Conservation (phyloP, 139 green algal genomes). For the Chlamydomonas applanata region DNA sequence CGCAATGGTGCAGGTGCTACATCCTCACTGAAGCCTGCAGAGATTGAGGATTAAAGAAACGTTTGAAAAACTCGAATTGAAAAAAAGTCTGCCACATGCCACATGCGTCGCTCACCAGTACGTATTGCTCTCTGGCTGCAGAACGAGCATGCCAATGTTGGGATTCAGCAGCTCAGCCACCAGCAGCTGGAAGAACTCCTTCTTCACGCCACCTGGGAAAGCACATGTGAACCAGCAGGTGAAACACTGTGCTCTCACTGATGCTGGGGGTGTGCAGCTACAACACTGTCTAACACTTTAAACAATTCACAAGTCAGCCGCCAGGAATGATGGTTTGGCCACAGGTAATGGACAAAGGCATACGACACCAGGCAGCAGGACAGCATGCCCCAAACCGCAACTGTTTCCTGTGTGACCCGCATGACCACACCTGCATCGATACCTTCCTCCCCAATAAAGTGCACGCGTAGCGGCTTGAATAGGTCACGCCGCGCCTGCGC, state of each 20-base stretch:
- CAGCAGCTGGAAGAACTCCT: constrained; percentile 96
- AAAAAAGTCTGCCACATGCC: not conserved
- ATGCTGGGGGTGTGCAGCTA: no score
- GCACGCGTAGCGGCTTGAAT: constrained; percentile 91
- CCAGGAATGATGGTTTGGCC: no score
- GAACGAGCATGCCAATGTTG: constrained; percentile 85
- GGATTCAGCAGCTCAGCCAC: constrained; percentile 82
- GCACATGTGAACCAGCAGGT: no score
- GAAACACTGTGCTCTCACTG: no score
- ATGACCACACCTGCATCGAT: constrained; percentile 88
- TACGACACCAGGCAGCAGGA: not conserved
- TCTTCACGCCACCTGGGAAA: constrained; percentile 41
- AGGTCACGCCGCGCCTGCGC: constrained; percentile 64
- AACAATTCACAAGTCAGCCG: no score
- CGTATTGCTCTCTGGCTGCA: constrained; percentile 70
- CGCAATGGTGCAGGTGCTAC: constrained; percentile 6
- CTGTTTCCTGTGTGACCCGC: constrained; percentile 31
- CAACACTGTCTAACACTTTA: no score
- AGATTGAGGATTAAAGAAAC: not conserved
- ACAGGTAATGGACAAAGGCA: no score
- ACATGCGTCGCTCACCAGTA: constrained; percentile 67
- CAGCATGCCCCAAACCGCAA: no score
- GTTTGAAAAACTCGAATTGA: not conserved
- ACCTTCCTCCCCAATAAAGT: constrained; percentile 96
- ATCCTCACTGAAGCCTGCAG: not conserved